Conservation (phyloP, 2,329 filamentous ascomycete species). For the Colletotrichum horii region DNA sequence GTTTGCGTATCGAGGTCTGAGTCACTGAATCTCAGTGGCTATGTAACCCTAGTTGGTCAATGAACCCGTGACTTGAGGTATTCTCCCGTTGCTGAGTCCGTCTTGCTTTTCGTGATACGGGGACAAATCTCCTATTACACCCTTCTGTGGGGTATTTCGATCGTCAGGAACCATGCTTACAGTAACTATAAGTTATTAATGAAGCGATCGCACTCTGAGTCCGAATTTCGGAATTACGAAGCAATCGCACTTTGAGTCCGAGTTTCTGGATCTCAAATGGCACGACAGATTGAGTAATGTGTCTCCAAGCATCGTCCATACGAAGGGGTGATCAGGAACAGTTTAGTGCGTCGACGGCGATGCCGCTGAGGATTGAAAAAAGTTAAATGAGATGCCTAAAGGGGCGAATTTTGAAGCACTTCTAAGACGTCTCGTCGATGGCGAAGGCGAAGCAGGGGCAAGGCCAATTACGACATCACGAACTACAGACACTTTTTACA, state of each 20-base stretch:
- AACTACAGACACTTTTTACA: background rate
- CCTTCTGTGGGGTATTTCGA: background rate
- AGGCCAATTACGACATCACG: background rate
- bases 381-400: background rate
- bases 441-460: background rate
- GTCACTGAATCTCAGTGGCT: too few species aligned
- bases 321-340: background rate
- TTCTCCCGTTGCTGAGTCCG: background rate
- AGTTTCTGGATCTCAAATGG: background rate
- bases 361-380: background rate
- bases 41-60: fast-evolving
- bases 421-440: background rate
- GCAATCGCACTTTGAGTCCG: background rate
- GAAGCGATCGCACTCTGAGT: background rate
- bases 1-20: too few species aligned
- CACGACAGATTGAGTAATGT: background rate
- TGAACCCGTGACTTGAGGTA: background rate
- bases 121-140: background rate
- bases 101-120: background rate
- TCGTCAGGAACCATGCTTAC: background rate
- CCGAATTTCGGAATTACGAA: too few species aligned
- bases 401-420: background rate
- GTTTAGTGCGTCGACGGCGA: background rate
- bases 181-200: background rate
- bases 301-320: background rate